phyloP scores from a whole-genome alignment of 805 yeast species.

The Ogataea siamensis region DNA sequence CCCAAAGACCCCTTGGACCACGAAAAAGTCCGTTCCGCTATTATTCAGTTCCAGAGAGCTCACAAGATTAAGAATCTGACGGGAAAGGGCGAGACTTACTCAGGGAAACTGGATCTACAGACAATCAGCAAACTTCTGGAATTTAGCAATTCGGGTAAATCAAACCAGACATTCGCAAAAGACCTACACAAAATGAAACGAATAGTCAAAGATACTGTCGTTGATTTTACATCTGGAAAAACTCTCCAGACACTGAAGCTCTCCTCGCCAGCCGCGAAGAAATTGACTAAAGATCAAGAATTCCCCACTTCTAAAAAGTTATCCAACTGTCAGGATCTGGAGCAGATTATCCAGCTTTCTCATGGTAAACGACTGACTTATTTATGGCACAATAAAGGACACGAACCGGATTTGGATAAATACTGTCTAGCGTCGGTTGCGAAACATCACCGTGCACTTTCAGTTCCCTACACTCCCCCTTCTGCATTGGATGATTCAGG shows the following conservation, averaged over 20 bases:
- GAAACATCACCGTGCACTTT: not conserved
- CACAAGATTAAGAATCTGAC: slow-evolving; percentile 12
- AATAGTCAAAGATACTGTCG: slow-evolving; percentile 36
- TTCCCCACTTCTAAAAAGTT: slow-evolving; percentile 17
- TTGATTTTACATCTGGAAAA: slow-evolving; percentile 37
- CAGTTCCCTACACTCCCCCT: slow-evolving; percentile 2
- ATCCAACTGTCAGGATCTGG: slow-evolving; percentile 27
- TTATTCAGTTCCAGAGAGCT: slow-evolving; percentile 72
- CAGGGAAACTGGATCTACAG: slow-evolving; percentile 24
- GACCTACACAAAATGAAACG: slow-evolving; percentile 36
- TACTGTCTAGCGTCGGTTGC: slow-evolving; percentile 21
- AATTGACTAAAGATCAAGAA: slow-evolving; percentile 20
- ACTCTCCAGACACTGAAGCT: slow-evolving; percentile 31
- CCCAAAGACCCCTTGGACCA: slow-evolving; percentile 85
- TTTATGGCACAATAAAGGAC: slow-evolving; percentile 53
- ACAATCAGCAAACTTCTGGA: slow-evolving; percentile 27
- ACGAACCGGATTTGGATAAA: slow-evolving; percentile 33
- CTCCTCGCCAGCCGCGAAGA: slow-evolving; percentile 23
- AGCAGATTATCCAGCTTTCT: slow-evolving; percentile 26
- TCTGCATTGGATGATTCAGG: slow-evolving; percentile 2
- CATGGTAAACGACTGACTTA: slow-evolving; percentile 36
- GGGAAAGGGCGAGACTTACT: slow-evolving; percentile 4
- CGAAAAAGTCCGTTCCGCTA: slow-evolving; percentile 61
- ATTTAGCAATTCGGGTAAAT: slow-evolving; percentile 29
- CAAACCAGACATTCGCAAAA: slow-evolving; percentile 34